Base-by-base conservation (phyloP, 495 filamentous ascomycete genomes). In the Aspergillus nidulans region DNA sequence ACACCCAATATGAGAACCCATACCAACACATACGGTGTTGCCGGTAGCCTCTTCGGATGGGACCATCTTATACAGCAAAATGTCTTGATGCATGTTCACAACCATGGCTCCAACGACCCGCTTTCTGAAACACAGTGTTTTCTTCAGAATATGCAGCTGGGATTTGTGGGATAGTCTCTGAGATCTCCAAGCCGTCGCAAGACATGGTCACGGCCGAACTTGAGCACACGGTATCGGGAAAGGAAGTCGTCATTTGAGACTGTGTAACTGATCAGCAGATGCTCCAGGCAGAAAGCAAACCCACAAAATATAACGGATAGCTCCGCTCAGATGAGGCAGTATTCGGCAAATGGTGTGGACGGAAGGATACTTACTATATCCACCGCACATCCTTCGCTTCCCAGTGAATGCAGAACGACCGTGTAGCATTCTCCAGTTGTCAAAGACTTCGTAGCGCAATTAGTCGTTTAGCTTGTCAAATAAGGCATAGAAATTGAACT, bases 371-470 rank as follows among this genome's bases (percentile, higher is more conserved):
- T 73, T 71, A 91, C 88, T 85, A 65, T 96, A 95, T 16, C 80
- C 92, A 55, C 92, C 92, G 66, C 90, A 95, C 68, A 97, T 87
- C 59, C 91, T 84, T 59, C 92, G 76, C 62, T 86, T 86, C 16
- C 92, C 92, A 7, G 81, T 86, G 63, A 96, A 97, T 13, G 82
- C 79, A 19, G 81, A 80, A 57, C 92, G 77, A 3, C 91, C 92
- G 69, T 97, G 92, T 43, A 97, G 69, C 52, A 95, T 89, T 55
- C 92, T 80, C 91, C 91, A 97, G 64, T 97, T 97, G 68, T 97
- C 90, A 66, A 97, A 96, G 18, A 96, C 86, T 90, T 52, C n/a
- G 18, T 49, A n/a, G 20, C 49, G 19, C 49, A 16, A 41, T 39
- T 44, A 48, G 52, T 63, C 52, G 3, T 26, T 3, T 32, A 4